phyloP scores from a whole-genome alignment of 225 moss, liverwort and hornwort genomes.

The Polytrichum commune region DNA sequence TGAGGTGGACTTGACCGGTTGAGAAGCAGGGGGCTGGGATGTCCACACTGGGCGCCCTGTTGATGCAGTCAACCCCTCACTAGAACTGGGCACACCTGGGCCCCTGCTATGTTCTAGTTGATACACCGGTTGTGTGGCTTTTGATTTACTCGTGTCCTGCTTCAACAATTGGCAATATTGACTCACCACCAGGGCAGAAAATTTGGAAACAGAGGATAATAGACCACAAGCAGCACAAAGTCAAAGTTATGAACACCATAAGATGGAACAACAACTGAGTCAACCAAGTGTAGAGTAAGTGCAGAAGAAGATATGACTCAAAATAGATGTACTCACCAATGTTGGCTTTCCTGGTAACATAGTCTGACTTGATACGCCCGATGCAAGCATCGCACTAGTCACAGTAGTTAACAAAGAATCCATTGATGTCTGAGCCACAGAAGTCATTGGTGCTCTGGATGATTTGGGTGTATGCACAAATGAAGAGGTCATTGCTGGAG shows the following conservation, averaged over 20 bases:
- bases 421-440: constrained; percentile 42
- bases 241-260: too few species aligned
- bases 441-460: constrained; percentile 35
- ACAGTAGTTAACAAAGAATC: constrained; percentile 48
- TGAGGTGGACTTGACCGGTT: constrained; percentile 17
- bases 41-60: constrained; percentile 31
- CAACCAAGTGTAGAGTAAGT: too few species aligned
- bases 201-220: too few species aligned
- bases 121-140: constrained; percentile 14
- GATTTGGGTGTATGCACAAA: constrained; percentile 31
- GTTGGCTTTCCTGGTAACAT: constrained; percentile 37
- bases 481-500: constrained; percentile 21
- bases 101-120: constrained; percentile 38
- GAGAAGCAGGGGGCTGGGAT: constrained; percentile 27
- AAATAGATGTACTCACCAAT: constrained; percentile 27
- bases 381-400: constrained; percentile 48
- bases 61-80: constrained; percentile 31
- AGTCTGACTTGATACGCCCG: constrained; percentile 40
- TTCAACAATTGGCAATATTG: constrained; percentile 6
- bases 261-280: too few species aligned
- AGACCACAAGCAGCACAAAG: too few species aligned
- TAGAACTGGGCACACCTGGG: constrained; percentile 35
- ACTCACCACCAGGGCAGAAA: too few species aligned
- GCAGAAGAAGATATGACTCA: neutral
- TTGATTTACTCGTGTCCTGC: constrained; percentile 38